Base-by-base conservation (phyloP, 495 filamentous ascomycete species). In the Xylaria longipes region DNA sequence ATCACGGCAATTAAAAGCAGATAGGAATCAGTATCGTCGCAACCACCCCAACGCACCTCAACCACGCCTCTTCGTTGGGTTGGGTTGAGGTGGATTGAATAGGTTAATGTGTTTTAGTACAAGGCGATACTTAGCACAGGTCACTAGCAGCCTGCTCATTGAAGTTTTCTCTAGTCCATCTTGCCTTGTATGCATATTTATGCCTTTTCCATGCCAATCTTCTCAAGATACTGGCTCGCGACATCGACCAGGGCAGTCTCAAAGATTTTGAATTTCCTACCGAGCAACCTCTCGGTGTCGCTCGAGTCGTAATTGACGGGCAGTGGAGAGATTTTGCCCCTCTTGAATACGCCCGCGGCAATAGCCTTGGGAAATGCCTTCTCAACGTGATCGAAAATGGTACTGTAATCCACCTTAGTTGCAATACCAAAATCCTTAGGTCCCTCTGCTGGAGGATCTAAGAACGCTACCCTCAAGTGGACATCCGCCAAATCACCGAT, bases 201-300 rank as follows among this genome's bases (percentile, higher is more conserved):
- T 11, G 61, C 66, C 41, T 61, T 72, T 14, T 72, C 57, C 7
- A 22, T 41, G 3, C 64, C 69, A 25, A 71, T 17, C 58, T 79
- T 68, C 68, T 78, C 79, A 14, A 83, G 75, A 71, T 83, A 84
- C 46, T 84, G 83, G 29, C 73, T 75, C 1, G 79, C 80, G 5
- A 85, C 78, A 65, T 79, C 80, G 62, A 79, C 71, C 4, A 87
- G 78, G 33, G 84, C 84, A 54, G 82, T 82, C 69, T 86, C 80
- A 71, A 85, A 86, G 14, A 71, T 72, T 45, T 69, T 73, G 63
- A 85, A 79, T 63, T 78, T 74, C 72, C 84, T 80, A 0, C 84
- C 85, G 68, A 89, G 83, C n/a, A 77, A 61, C 62, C 77, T 75
- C 70, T 85, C 82, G 14, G 81, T 82, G 12, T 80, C 69, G 20